phyloP scores from a whole-genome alignment of 768 basidiomycete genomes.

The Kwoniella dendrophila region DNA sequence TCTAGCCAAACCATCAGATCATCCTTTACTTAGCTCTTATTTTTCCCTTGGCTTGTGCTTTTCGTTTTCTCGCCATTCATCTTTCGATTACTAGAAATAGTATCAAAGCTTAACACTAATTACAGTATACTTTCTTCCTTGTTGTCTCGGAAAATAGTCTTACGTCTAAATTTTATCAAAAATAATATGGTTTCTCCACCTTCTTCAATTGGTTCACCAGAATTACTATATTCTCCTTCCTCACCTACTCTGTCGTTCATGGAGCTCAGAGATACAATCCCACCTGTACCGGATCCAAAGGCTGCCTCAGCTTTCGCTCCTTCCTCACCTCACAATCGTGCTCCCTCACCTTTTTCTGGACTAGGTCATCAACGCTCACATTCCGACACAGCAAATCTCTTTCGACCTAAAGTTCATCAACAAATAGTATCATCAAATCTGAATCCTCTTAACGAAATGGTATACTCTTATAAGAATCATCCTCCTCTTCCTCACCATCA shows the following conservation, averaged over 20 bases:
- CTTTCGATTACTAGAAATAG: not conserved
- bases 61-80: not conserved
- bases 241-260: slow-evolving; percentile 10
- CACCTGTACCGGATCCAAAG: slow-evolving; percentile 14
- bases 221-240: slow-evolving; percentile 8
- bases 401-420: slow-evolving; percentile 2
- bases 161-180: not conserved
- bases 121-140: not conserved
- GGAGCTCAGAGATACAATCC: not conserved
- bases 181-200: slow-evolving; percentile 11
- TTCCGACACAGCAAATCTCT: slow-evolving; percentile 12
- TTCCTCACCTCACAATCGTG: not conserved
- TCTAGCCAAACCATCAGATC: not conserved
- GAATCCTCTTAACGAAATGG: slow-evolving; percentile 10
- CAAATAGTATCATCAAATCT: not conserved
- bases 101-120: slow-evolving; percentile 3
- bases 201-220: slow-evolving; percentile 10
- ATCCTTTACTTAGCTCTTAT: not conserved
- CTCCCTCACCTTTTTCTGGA: slow-evolving; percentile 4
- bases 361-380: slow-evolving; percentile 9
- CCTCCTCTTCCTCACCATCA: slow-evolving; percentile 9
- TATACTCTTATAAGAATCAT: slow-evolving; percentile 5
- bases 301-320: slow-evolving; percentile 3
- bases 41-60: not conserved
- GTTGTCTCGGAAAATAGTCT: not conserved